A percentile compares a stretch with the other conserved stretches of the same genome.
Evolutionary conservation across 2,329 filamentous ascomycete genomes (phyloP).

Genomic region (Dactylonectria macrodidyma): DNA sequence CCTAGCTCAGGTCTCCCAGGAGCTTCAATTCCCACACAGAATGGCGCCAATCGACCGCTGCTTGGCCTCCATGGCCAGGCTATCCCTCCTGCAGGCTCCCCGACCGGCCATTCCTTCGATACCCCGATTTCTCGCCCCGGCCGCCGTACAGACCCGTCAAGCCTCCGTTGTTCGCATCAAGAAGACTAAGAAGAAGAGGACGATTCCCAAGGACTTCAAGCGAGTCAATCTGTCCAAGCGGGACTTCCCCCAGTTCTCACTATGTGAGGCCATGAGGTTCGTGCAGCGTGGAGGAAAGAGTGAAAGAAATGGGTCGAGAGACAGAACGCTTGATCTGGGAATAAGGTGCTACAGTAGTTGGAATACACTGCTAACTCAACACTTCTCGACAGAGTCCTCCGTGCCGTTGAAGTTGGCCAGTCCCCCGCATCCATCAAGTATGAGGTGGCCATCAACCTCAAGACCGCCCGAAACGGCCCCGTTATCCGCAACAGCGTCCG

Average conservation of each 20-base stretch:
- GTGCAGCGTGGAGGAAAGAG: constrained; percentile 39
- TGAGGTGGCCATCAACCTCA: constrained; percentile 87
- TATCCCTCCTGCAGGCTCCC: constrained; percentile 59
- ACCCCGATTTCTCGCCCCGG: constrained; percentile 66
- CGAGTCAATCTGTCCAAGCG: constrained; percentile 77
- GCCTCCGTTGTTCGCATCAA: constrained; percentile 60
- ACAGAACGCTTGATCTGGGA: neutral
- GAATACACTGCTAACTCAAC: constrained; percentile 27
- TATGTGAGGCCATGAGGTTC: constrained; percentile 94
- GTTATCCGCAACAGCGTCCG: constrained; percentile 89
- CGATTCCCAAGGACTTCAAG: constrained; percentile 75
- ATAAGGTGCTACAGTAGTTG: constrained; percentile 7
- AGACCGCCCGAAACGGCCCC: constrained; percentile 87
- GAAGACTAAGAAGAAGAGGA: constrained; percentile 71
- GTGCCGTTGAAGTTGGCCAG: constrained; percentile 91
- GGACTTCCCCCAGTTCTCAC: constrained; percentile 77
- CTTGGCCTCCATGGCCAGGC: constrained; percentile 68
- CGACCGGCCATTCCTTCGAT: constrained; percentile 61
- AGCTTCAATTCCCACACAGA: constrained; percentile 48
- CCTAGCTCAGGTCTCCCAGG: constrained; percentile 37
- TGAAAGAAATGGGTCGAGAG: neutral
- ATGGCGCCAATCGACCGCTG: constrained; percentile 70
- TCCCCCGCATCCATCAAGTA: constrained; percentile 84
- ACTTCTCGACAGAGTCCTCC: constrained; percentile 80
- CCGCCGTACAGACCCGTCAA: constrained; percentile 60